phyloP scores from a whole-genome alignment of 306 rosid species.

The Vicia villosa region DNA sequence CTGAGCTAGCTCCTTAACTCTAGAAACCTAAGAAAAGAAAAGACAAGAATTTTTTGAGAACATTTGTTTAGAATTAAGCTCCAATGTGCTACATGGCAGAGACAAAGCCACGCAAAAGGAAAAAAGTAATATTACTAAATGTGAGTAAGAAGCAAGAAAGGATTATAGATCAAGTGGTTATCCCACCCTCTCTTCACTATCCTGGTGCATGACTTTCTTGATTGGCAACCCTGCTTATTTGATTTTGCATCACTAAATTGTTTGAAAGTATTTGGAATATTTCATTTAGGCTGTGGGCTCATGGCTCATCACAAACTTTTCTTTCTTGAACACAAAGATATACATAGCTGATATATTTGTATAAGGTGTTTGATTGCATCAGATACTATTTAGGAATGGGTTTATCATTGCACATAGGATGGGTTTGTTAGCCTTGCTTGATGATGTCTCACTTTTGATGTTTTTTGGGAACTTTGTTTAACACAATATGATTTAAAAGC shows the following conservation, averaged over 20 bases:
- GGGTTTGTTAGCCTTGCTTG: conserved; percentile 20
- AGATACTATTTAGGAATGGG: conserved; percentile 21
- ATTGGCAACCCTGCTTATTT: neutral
- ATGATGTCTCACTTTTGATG: conserved; percentile 24
- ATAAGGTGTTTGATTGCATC: conserved; percentile 15
- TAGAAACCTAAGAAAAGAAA: conserved; percentile 42
- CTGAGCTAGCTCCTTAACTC: neutral
- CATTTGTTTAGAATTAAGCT: neutral
- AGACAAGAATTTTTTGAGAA: neutral
- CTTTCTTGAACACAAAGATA: conserved; percentile 1
- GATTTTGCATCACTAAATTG: neutral
- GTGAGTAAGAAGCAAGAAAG: neutral
- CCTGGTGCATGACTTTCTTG: neutral
- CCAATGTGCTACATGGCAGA: neutral
- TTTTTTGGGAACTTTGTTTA: conserved; percentile 25
- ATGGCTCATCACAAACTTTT: neutral
- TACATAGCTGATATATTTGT: neutral
- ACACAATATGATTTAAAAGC: conserved; percentile 22
- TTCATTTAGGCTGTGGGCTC: conserved; percentile 5
- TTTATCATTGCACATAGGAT: conserved; percentile 32
- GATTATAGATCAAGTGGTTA: neutral
- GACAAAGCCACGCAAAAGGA: neutral
- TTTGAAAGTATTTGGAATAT: conserved; percentile 9
- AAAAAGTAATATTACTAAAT: neutral
- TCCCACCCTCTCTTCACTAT: neutral